These are phyloP conservation scores for Camellia japonica DNA, from an alignment of 148 eudicot genomes.

Conservation along the genomic window DNA sequence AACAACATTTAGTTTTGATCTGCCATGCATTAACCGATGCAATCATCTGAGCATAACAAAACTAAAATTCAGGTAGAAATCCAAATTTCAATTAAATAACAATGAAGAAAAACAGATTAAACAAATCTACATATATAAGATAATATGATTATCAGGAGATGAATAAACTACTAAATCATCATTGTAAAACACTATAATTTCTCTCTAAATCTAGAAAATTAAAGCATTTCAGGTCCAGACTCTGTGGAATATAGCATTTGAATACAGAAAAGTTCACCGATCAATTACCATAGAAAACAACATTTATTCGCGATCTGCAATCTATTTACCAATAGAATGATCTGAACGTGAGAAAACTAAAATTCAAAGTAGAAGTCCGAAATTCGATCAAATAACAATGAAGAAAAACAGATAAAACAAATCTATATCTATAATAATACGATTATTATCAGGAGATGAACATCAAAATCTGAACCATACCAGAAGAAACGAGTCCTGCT, in stretches of 20 bases:
- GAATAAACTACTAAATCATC: background rate
- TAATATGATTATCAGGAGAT: background rate
- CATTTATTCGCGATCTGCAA: background rate
- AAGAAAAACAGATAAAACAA: background rate
- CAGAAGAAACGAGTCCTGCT: conserved; percentile 81
- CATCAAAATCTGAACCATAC: conserved; percentile 32
- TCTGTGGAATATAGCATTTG: background rate
- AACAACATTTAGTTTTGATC: background rate
- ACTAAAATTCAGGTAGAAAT: background rate
- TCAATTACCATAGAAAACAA: background rate
- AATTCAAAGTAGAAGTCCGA: background rate
- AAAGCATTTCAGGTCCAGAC: background rate
- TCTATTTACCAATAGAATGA: background rate
- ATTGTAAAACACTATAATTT: background rate
- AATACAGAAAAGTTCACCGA: background rate
- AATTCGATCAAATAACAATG: background rate
- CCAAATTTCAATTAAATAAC: background rate
- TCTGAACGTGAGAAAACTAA: background rate
- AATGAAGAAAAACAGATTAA: background rate
- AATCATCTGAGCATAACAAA: background rate
- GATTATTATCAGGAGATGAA: background rate
- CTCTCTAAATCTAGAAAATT: too few species aligned
- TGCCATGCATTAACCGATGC: background rate
- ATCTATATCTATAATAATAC: background rate
- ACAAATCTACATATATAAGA: background rate